Evolutionary conservation across 2,329 filamentous ascomycete genomes (phyloP), one percentile per base, ranked within the genome.

Genomic region (Cladosporium sp.): DNA sequence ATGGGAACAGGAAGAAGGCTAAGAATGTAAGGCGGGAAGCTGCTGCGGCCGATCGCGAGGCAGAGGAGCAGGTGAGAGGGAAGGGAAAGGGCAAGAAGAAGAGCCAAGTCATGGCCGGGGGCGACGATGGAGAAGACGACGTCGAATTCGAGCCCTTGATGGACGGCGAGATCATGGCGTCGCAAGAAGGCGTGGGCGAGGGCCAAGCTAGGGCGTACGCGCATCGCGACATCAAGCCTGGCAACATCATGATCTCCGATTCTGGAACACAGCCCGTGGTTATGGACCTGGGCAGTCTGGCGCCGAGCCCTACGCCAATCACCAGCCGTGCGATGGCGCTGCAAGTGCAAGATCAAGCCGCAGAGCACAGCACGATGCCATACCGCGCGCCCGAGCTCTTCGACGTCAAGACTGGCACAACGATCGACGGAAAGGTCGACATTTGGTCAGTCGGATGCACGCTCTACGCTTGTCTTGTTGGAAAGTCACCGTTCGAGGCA

Each of bases 181-280:
- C 86, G 67, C 87, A 90, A 71, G 86, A 89, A 69, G 89, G 91
- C 3, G 84, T 89, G 56, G 85, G 86, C 52, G 87, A 89, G 11
- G 90, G 91, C 16, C 87, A 88, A 66, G 82, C 87, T 67, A 85
- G 91, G 71, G 91, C 93, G 23, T 99, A 97, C 78, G 91, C 95
- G 68, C 95, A 99, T 79, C 85, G 95, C 71, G 95, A 99, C 79
- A 97, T 99, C 78, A 99, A 99, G 79, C 95, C 95, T 73, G 94
- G 93, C 66, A 99, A 99, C 80, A 96, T 99, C 76, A 99, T 99
- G 95, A 97, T 99, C 71, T 90, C 91, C 70, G 94, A 98, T 77
- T 88, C 92, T 72, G 95, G 95, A 71, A 86, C 88, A 67, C 89
- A 89, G 33, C 94, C 95, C 2, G 95, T 99, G 72, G 86, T 99